Percentiles rank a stretch among this genome's conserved stretches.
phyloP scores from a whole-genome alignment of 306 rosid genomes.

The Mimosa pudica region DNA sequence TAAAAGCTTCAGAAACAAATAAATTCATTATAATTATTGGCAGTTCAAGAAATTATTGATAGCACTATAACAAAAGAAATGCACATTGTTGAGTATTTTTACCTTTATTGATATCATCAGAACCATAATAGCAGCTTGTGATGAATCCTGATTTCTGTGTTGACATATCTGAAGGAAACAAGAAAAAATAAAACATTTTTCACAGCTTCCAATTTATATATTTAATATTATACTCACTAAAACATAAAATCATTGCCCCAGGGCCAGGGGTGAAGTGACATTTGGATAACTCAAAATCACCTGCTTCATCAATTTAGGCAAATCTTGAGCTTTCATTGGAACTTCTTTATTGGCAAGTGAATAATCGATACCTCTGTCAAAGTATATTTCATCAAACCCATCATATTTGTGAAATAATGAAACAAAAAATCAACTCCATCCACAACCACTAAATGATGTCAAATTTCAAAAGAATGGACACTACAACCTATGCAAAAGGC shows the following conservation, averaged over 20 bases:
- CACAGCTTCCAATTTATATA: not conserved
- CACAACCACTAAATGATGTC: not conserved
- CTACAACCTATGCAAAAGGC: not conserved
- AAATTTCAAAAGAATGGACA: not conserved
- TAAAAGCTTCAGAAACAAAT: slow-evolving; percentile 4
- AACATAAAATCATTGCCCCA: not conserved
- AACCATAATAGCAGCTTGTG: slow-evolving; percentile 68
- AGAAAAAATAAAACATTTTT: slow-evolving; percentile 11
- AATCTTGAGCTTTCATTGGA: slow-evolving; percentile 42
- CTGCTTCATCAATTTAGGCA: slow-evolving; percentile 67
- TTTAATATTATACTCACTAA: not conserved
- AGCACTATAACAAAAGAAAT: slow-evolving; percentile 12
- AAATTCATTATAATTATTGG: slow-evolving; percentile 2
- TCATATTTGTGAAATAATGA: slow-evolving; percentile 16
- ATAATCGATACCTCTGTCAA: slow-evolving; percentile 75
- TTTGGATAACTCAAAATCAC: slow-evolving; percentile 43
- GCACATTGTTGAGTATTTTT: slow-evolving; percentile 12
- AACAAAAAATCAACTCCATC: not conserved
- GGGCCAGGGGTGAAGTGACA: not conserved
- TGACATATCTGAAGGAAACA: slow-evolving; percentile 57
- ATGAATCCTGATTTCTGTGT: slow-evolving; percentile 30
- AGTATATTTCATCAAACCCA: slow-evolving; percentile 36
- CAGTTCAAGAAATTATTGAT: slow-evolving; percentile 20
- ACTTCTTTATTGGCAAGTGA: slow-evolving; percentile 63
- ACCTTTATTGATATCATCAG: slow-evolving; percentile 81